Base-by-base conservation (phyloP, 371 early-diverging fungal genomes). In the Saksenaea vasiformis region DNA sequence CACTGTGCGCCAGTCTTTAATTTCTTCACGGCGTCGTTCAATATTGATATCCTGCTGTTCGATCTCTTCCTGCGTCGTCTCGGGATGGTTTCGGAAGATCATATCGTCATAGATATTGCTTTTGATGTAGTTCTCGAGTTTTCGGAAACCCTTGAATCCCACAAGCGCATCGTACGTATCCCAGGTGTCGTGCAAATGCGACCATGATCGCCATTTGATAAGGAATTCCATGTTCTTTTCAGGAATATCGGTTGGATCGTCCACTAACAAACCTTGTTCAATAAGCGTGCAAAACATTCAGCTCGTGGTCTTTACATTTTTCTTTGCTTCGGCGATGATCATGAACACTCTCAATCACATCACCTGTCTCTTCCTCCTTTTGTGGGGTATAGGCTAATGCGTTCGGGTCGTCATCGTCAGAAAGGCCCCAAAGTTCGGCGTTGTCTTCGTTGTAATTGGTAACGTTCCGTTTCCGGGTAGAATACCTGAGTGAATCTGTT, bases 181-280 rank as follows among this genome's bases (percentile, higher is more conserved):
- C 99, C 99, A 98, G 1, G 96, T 94, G 57, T 95, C 90, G 69
- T 96, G 94, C 44, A 94, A 77, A 78, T 96, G 95, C 5, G 95
- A 93, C 84, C 87, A 88, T 3, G 90, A 87, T 73, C 91, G 91
- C 98, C 98, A 98, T 69, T 98, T 97, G 69, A 98, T 86, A 10
- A 90, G 81, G 62, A 89, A 97, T 77, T 94, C 92, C 66, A 91
- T 70, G 59, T 91, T 90, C 34, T 60, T 68, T 58, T 85, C 84
- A 27, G 87, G 86, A 26, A 70, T 70, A 36, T 76, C 69, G 15
- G 76, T 80, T 5, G 80, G 82, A 7, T 77, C 77, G 54, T 84
- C 84, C 64, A 63, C 72, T 59, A 61, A 11, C 28, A 26, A 39
- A 22, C 37, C 43, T 26, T 56, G 19, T 17, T 53, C 59, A 35